These are phyloP conservation scores for Nakazawaea laoshanensis DNA, from an alignment of 805 yeast species.

Conservation along the genomic window DNA sequence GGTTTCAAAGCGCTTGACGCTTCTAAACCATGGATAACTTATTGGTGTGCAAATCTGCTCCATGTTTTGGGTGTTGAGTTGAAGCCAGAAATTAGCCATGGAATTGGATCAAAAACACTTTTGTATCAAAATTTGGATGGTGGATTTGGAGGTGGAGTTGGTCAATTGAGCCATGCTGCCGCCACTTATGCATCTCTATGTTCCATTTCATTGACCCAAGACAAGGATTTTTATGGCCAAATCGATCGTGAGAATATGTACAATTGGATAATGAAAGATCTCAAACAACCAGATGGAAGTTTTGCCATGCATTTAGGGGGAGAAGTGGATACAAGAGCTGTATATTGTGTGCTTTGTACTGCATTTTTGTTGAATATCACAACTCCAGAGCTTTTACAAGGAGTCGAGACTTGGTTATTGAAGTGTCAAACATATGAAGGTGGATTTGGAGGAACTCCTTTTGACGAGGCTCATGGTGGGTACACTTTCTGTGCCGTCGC, in stretches of 20 bases:
- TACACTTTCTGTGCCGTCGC: slow-evolving; percentile 88
- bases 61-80: slow-evolving; percentile 29
- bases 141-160: slow-evolving; percentile 82
- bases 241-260: slow-evolving; percentile 42
- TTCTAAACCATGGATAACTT: slow-evolving; percentile 85
- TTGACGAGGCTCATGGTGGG: slow-evolving; percentile 95
- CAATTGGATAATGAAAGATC: slow-evolving; percentile 47
- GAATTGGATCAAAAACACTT: slow-evolving; percentile 22
- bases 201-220: slow-evolving; percentile 46
- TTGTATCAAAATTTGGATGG: slow-evolving; percentile 30
- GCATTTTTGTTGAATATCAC: slow-evolving; percentile 58
- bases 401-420: slow-evolving; percentile 50
- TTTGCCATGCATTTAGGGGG: slow-evolving; percentile 72
- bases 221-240: slow-evolving; percentile 27
- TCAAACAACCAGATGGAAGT: slow-evolving; percentile 68
- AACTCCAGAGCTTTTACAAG: slow-evolving; percentile 48
- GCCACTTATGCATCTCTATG: slow-evolving; percentile 72
- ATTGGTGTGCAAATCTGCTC: slow-evolving; percentile 67
- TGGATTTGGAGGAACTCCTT: slow-evolving; percentile 82
- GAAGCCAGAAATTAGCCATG: slow-evolving; percentile 17
- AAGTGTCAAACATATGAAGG: slow-evolving; percentile 90
- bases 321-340: slow-evolving; percentile 79
- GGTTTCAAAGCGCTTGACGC: slow-evolving; percentile 62
- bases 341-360: slow-evolving; percentile 75
- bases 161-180: slow-evolving; percentile 80